Evolutionary conservation across 148 eudicot species (phyloP).

Genomic region (Selenicereus undatus): DNA sequence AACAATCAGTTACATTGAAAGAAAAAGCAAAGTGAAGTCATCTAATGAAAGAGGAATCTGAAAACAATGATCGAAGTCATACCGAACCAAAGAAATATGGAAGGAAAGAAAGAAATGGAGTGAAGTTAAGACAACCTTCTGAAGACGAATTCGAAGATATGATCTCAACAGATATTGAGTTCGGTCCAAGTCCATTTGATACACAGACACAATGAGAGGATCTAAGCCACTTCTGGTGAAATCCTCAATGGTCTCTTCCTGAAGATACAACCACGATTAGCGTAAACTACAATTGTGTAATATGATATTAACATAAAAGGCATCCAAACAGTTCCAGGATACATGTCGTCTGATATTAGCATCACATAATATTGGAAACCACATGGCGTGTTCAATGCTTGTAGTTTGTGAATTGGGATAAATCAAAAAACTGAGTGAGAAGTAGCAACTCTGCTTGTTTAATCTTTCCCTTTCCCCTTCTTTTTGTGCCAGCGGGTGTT

Average conservation of each 20-base stretch:
- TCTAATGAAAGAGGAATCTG: conserved; percentile 1
- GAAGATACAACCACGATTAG: conserved; percentile 17
- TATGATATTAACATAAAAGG: not conserved
- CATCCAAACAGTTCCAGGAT: not conserved
- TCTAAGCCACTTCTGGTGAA: conserved; percentile 52
- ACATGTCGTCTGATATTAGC: not conserved
- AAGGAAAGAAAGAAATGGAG: not conserved
- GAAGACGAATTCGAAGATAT: conserved; percentile 81
- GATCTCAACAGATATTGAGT: conserved; percentile 73
- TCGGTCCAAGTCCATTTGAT: conserved; percentile 90
- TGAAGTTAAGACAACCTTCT: conserved; percentile 47
- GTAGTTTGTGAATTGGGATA: not conserved
- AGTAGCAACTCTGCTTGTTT: too few relatives aligned
- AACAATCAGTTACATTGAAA: not conserved
- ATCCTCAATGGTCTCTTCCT: conserved; percentile 84
- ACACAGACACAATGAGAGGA: conserved; percentile 75
- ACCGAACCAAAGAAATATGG: not conserved
- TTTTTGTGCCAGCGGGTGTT: too few relatives aligned
- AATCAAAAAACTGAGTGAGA: too few relatives aligned
- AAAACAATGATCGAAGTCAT: not conserved
- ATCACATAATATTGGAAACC: not conserved
- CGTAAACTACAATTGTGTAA: not conserved
- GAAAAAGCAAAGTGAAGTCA: not conserved
- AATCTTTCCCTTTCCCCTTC: too few relatives aligned
- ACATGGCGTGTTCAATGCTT: not conserved